These are phyloP conservation scores for Mortierella sp. DNA, from an alignment of 371 early-diverging fungal species.

Conservation along the genomic window DNA sequence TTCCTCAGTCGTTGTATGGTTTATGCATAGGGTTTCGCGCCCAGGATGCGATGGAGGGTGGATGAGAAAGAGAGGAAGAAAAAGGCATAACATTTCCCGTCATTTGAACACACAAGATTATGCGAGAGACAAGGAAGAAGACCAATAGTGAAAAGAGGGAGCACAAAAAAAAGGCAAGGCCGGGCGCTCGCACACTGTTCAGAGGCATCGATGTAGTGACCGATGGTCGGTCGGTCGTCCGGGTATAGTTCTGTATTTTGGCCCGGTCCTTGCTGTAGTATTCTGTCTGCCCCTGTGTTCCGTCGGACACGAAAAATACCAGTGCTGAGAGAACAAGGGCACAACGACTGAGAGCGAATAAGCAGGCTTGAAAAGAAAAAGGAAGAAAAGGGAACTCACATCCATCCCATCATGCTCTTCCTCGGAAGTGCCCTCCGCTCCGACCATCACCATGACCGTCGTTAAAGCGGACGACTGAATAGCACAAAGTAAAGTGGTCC, in stretches of 20 bases:
- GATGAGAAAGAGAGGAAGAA: not conserved
- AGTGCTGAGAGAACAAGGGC: not conserved
- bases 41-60: not conserved
- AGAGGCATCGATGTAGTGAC: not conserved
- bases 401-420: not conserved
- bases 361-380: not conserved
- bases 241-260: not conserved
- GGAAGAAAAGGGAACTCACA: not conserved
- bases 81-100: not conserved
- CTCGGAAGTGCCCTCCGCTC: slow-evolving; percentile 8
- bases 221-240: not conserved
- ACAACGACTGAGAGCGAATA: not conserved
- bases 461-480: not conserved
- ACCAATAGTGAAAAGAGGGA: not conserved
- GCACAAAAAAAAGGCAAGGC: not conserved
- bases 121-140: not conserved
- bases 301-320: not conserved
- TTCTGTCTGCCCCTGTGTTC: not conserved
- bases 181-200: not conserved
- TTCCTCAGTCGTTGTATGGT: not conserved
- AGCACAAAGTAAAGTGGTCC: not conserved
- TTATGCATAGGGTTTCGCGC: not conserved
- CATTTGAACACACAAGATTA: not conserved
- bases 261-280: not conserved
- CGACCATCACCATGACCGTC: not conserved